Conservation (phyloP, 1,139 yeast species). For the Blastobotrys persicus region DNA sequence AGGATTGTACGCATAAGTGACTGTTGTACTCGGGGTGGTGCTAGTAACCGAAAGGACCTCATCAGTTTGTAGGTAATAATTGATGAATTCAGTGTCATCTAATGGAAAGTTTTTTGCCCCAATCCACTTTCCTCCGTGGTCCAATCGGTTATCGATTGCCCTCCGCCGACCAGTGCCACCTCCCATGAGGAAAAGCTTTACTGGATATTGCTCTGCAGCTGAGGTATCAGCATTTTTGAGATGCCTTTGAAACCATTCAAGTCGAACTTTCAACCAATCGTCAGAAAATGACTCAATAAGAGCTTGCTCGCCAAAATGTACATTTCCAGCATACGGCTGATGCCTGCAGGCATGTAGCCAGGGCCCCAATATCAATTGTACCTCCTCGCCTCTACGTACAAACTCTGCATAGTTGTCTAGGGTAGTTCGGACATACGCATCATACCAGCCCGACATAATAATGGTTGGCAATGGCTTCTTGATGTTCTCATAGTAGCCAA, state of each 20-base stretch:
- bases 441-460: slow-evolving; percentile 18
- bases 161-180: slow-evolving; percentile 6
- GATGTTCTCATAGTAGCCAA: slow-evolving; percentile 12
- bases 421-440: slow-evolving; percentile 11
- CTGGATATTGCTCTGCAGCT: slow-evolving; percentile 2
- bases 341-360: slow-evolving; percentile 14
- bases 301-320: slow-evolving; percentile 10
- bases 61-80: slow-evolving; percentile 2
- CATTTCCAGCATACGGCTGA: slow-evolving; percentile 12
- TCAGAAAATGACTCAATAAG: slow-evolving; percentile 10
- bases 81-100: background rate
- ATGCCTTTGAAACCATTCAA: slow-evolving; percentile 11
- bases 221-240: slow-evolving; percentile 1
- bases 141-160: slow-evolving; percentile 4
- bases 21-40: background rate
- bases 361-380: slow-evolving; percentile 15
- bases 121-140: slow-evolving; percentile 16
- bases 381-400: background rate
- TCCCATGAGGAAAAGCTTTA: slow-evolving; percentile 15
- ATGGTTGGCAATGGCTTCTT: slow-evolving; percentile 10
- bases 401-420: slow-evolving; percentile 13
- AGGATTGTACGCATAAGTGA: slow-evolving; percentile 11
- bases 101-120: slow-evolving; percentile 5
- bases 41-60: slow-evolving; percentile 9
- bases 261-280: slow-evolving; percentile 12